phyloP scores from a whole-genome alignment of 352 stramenopile species.

The Phytophthora fragariae region DNA sequence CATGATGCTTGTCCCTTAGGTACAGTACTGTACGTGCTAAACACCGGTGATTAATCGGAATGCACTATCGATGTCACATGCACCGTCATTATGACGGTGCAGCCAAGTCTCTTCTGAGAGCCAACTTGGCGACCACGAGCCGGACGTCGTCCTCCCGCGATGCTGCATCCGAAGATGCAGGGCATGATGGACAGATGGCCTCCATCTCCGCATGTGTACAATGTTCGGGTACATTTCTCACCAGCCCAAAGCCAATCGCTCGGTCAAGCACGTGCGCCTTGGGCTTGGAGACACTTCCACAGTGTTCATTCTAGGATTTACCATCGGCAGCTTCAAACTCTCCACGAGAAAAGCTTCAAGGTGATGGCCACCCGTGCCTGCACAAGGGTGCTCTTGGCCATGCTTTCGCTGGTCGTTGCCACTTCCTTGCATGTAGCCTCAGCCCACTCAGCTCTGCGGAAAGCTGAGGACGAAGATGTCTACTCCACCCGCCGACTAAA shows the following conservation, averaged over 20 bases:
- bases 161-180: constrained; percentile 21
- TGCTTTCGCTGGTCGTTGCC: constrained; percentile 26
- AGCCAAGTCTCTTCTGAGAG: neutral
- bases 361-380: constrained; percentile 22
- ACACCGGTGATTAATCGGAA: neutral
- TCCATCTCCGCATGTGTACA: neutral
- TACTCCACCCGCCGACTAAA: constrained; percentile 20
- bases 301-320: constrained; percentile 36
- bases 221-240: constrained; percentile 12
- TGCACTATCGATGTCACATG: neutral
- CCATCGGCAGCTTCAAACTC: constrained; percentile 13
- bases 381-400: constrained; percentile 18
- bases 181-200: constrained; percentile 17
- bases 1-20: neutral
- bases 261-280: constrained; percentile 20
- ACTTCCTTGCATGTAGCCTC: constrained; percentile 23
- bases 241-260: constrained; percentile 21
- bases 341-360: constrained; percentile 22
- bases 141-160: constrained; percentile 29
- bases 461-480: constrained; percentile 23
- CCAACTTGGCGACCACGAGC: constrained; percentile 10
- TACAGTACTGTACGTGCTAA: neutral
- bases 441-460: constrained; percentile 17
- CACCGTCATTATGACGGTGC: no score
- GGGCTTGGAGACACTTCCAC: neutral